phyloP scores from a whole-genome alignment of 306 rosid genomes.

The Cucurbita moschata region DNA sequence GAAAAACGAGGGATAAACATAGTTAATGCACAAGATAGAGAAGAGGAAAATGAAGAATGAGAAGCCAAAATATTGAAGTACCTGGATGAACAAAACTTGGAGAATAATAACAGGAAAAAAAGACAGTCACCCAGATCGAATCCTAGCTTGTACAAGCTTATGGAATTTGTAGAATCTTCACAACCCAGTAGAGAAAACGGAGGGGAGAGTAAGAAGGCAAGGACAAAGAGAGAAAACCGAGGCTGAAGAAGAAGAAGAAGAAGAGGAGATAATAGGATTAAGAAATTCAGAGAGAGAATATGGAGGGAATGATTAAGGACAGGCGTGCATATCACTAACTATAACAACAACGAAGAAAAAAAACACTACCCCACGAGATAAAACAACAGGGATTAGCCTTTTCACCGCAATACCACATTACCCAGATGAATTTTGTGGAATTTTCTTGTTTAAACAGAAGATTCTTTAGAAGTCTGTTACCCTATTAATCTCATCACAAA shows the following conservation, averaged over 20 bases:
- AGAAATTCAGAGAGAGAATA: conserved; percentile 18
- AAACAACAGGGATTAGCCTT: conserved; percentile 35
- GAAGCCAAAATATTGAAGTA: conserved; percentile 11
- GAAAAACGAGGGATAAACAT: neutral
- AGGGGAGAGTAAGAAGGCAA: conserved; percentile 7
- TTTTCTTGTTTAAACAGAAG: neutral
- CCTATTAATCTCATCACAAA: neutral
- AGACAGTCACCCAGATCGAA: conserved; percentile 1
- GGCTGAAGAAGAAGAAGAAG: neutral
- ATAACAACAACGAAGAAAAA: conserved; percentile 21
- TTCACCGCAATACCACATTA: neutral
- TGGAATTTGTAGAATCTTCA: conserved; percentile 20
- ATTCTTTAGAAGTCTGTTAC: neutral
- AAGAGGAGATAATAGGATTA: neutral
- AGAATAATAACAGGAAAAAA: neutral
- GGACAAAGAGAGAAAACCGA: conserved; percentile 7
- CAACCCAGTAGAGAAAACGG: neutral
- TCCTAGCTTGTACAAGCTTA: conserved; percentile 5
- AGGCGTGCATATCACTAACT: conserved; percentile 98
- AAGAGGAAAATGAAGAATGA: neutral
- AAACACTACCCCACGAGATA: conserved; percentile 14
- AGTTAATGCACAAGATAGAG: neutral
- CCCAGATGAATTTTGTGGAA: neutral
- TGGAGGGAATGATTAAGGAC: conserved; percentile 86
- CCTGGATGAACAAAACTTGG: conserved; percentile 6